Evolutionary conservation across 352 stramenopile species (phyloP).

Genomic region (Peronospora destructor): DNA sequence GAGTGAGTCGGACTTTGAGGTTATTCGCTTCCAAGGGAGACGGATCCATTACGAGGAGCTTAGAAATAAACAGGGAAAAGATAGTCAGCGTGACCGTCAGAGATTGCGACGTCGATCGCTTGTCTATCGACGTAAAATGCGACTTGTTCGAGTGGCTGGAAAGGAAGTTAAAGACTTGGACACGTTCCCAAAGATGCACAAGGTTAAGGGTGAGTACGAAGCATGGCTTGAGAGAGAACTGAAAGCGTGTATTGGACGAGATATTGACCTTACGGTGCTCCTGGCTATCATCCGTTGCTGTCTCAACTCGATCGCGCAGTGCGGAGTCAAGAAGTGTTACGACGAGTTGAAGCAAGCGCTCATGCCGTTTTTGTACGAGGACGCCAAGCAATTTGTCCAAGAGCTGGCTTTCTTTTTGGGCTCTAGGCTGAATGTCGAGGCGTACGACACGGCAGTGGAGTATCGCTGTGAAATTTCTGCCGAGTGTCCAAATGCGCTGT

Average conservation of each 20-base stretch:
- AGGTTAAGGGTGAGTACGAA: slow-evolving; percentile 51
- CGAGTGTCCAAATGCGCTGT: slow-evolving; percentile 39
- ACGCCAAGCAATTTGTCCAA: slow-evolving; percentile 45
- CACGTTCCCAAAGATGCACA: slow-evolving; percentile 35
- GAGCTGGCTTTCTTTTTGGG: slow-evolving; percentile 62
- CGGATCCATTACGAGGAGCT: slow-evolving; percentile 1
- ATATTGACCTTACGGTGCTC: slow-evolving; percentile 63
- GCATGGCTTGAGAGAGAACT: slow-evolving; percentile 59
- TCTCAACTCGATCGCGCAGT: slow-evolving; percentile 43
- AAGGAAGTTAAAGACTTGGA: slow-evolving; percentile 15
- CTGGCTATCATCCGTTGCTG: slow-evolving; percentile 55
- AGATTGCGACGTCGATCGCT: slow-evolving; percentile 38
- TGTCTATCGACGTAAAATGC: slow-evolving; percentile 49
- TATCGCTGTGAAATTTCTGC: slow-evolving; percentile 49
- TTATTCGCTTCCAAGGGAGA: slow-evolving; percentile 41
- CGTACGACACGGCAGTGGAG: slow-evolving; percentile 57
- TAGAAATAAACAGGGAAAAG: slow-evolving; percentile 10
- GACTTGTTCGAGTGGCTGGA: slow-evolving; percentile 42
- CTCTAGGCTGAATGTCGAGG: slow-evolving; percentile 55
- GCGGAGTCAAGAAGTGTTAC: slow-evolving; percentile 33
- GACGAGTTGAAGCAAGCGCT: slow-evolving; percentile 42
- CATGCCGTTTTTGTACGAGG: slow-evolving; percentile 58
- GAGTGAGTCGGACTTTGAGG: slow-evolving; percentile 56
- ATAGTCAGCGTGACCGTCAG: slow-evolving; percentile 6
- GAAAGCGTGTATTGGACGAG: slow-evolving; percentile 51